These are phyloP conservation scores for Tolypocladium inflatum DNA, from an alignment of 2,329 filamentous ascomycete species.

Conservation along the genomic window DNA sequence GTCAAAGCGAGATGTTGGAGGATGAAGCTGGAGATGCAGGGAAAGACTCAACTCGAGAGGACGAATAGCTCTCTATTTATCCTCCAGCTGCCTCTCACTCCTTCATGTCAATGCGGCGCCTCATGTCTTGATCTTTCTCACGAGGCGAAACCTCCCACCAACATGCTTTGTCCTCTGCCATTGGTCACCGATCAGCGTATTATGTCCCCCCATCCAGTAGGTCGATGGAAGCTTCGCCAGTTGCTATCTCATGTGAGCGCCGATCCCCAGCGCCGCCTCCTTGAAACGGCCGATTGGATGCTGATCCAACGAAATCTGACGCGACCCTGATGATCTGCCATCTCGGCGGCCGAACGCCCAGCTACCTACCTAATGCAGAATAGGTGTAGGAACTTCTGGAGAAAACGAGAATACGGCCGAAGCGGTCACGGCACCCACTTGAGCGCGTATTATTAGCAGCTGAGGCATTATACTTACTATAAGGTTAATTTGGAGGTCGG, in stretches of 20 bases:
- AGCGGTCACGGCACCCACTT: neutral
- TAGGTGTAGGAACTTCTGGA: conserved; percentile 5
- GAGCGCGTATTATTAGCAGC: neutral
- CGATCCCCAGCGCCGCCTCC: conserved; percentile 7
- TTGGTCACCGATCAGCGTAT: neutral
- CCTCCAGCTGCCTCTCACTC: neutral
- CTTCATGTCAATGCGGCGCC: too few relatives aligned
- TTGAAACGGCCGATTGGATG: conserved; percentile 3
- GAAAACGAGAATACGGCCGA: neutral
- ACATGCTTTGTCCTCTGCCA: neutral
- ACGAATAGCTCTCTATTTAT: neutral
- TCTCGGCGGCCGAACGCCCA: neutral
- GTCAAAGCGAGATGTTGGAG: neutral
- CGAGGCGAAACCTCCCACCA: neutral
- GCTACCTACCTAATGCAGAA: conserved; percentile 7
- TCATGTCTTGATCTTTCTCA: neutral
- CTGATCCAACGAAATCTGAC: conserved; percentile 3
- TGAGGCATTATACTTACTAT: neutral
- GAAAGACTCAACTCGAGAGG: neutral
- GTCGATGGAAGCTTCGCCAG: neutral
- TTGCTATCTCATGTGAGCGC: conserved; percentile 5
- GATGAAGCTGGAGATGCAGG: neutral
- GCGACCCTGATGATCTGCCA: conserved; percentile 1
- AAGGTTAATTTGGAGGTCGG: neutral
- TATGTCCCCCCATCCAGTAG: conserved; percentile 1